Base-by-base conservation (phyloP, 441 rosid species). In the Gossypium lobatum region DNA sequence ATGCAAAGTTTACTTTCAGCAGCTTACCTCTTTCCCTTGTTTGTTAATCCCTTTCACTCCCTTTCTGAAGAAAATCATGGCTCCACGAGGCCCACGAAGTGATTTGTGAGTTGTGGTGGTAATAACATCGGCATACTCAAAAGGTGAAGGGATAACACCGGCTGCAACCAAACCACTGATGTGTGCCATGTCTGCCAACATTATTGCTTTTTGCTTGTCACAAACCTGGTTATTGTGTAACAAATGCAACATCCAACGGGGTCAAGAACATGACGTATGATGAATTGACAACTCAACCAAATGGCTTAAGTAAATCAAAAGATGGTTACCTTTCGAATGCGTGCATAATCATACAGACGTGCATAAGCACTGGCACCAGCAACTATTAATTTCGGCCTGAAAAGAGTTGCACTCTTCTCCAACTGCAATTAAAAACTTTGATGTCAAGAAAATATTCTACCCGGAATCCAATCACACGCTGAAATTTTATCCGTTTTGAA, bases 291-390 rank as follows among this genome's bases (percentile, higher is more conserved):
- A 69, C 10, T 54, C 42, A 26, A 42, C 67, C 60, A 21, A 18
- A 80, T 18, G 54, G 62, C 64, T 52, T 55, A 69, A 18, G 39
- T 52, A 11, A 59, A 59, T 13, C 55, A 10, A 71, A 77, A 26
- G 45, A 46, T 58, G 46, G 54, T 79, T 80, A 95, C 99, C 91
- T 95, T 93, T 21, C 98, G 87, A 66, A 95, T 95, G 39, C 88
- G 88, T 61, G 89, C 95, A 87, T 95, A 95, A 72, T 93, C 99
- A 84, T 95, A 95, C 46, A 95, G 89, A 21, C 97, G 87, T 65
- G 99, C 99, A 81, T 95, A 95, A 78, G 99, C 98, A 76, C 99
- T 95, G 69, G 99, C 99, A 77, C 99, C 98, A 73, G 98, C 99
- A 76, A 95, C 99, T 75, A 95, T 90, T 77, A 95, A 79, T 76